Base-by-base conservation (phyloP, 2,329 filamentous ascomycete genomes). In the Aspergillus ruber region DNA sequence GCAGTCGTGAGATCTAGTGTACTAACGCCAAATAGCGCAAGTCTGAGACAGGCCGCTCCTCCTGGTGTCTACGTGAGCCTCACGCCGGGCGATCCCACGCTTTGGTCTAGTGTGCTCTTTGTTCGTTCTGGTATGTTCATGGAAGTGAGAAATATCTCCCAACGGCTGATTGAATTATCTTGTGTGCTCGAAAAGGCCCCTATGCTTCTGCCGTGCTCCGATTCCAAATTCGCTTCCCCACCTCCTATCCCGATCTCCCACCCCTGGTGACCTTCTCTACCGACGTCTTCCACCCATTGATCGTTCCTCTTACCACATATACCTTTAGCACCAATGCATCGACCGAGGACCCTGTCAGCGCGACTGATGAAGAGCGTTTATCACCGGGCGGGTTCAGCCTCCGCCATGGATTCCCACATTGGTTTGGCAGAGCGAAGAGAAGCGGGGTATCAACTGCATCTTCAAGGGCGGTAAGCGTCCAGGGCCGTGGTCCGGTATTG, bases 41-140 rank as follows among this genome's bases (percentile, higher is more conserved):
- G 86, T 51, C 77, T 95, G 58, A 90, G 86, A 67, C 81, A 88
- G 71, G 83, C 85, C 50, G 90, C 86, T 65, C 90, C 90, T 2
- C 82, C 88, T 48, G 91, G 93, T 45, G 78, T 96, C 52, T 96
- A 93, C 70, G 81, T 96, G 68, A 88, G 81, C 65, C 79, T 95
- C 50, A 87, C 86, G 23, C 88, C 88, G 0, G 86, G 86, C 20
- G 85, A 95, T 62, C 82, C 88, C 15, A 82, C 83, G 13, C 73
- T 90, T 43, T 97, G 91, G 91, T 85, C 84, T 27, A 90, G 89
- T n/a, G 86, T 95, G 17, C 76, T 97, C 23, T 97, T 97, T 65
- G 83, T 95, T 52, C 86, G 89, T 48, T 85, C 88, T 75, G 91
- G 91, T 93, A 74, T 56, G 54, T 45, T 38, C 6, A 21, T 10